A percentile compares a stretch with the other conserved stretches of the same genome.
These are phyloP conservation scores for Lentinula edodes DNA, from an alignment of 768 basidiomycete species.

Conservation along the genomic window DNA sequence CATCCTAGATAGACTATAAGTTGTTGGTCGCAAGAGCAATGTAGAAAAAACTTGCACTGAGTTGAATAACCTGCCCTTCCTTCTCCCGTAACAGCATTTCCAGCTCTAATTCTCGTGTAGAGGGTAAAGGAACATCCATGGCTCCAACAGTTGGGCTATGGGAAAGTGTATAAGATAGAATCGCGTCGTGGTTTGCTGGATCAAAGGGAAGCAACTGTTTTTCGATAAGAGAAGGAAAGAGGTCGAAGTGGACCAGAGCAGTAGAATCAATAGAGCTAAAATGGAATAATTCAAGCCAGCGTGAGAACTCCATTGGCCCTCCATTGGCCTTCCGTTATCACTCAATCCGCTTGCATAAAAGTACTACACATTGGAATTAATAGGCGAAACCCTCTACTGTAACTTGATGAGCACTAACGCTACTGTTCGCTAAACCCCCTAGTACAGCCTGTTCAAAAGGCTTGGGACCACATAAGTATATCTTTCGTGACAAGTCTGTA, in stretches of 20 bases:
- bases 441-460: slow-evolving; percentile 36
- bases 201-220: background rate
- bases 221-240: background rate
- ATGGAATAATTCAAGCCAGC: background rate
- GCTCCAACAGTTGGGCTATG: background rate
- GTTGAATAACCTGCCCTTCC: slow-evolving; percentile 65
- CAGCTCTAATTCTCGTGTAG: slow-evolving; percentile 73
- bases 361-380: slow-evolving; percentile 12
- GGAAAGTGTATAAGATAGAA: background rate
- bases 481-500: slow-evolving; percentile 18
- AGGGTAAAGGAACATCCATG: slow-evolving; percentile 61
- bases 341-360: background rate
- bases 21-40: background rate
- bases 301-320: background rate
- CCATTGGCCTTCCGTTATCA: background rate
- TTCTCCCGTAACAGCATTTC: slow-evolving; percentile 73
- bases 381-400: slow-evolving; percentile 39
- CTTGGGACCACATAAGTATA: slow-evolving; percentile 47
- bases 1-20: slow-evolving; percentile 47
- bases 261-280: background rate
- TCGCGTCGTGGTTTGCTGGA: background rate
- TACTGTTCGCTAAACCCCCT: slow-evolving; percentile 26
- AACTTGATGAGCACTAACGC: slow-evolving; percentile 26
- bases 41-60: slow-evolving; percentile 46
- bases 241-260: background rate